A percentile compares a stretch with the other conserved stretches of the same genome.
These are phyloP conservation scores for Candida railenensis DNA, from an alignment of 805 yeast genomes.

Conservation along the genomic window DNA sequence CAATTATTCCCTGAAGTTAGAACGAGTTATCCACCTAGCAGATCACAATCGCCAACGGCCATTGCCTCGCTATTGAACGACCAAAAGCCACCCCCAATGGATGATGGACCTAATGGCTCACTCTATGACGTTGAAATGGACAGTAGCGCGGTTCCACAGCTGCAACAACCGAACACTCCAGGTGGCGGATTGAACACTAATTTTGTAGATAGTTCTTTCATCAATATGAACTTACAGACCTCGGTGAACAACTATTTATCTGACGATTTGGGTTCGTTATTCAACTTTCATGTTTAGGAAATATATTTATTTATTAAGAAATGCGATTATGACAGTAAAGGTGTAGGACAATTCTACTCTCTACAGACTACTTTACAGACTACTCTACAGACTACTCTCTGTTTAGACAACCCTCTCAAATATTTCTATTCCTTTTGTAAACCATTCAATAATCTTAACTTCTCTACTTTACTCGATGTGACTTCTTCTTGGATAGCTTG, in stretches of 20 bases:
- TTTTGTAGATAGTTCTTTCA: constrained; percentile 40
- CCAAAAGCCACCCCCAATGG: not conserved
- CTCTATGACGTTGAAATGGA: constrained; percentile 1
- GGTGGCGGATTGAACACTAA: constrained; percentile 31
- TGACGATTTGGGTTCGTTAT: constrained; percentile 28
- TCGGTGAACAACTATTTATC: constrained; percentile 25
- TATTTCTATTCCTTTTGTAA: too few relatives aligned
- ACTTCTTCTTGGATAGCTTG: constrained; percentile 16
- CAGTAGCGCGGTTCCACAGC: not conserved
- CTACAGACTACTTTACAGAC: too few relatives aligned
- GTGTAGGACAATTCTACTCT: too few relatives aligned
- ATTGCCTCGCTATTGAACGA: constrained; percentile 1
- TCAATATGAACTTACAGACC: constrained; percentile 43
- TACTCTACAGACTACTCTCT: too few relatives aligned
- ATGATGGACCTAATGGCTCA: constrained; percentile 3
- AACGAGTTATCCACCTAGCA: constrained; percentile 33
- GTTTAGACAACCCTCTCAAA: too few relatives aligned
- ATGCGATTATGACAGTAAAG: too few relatives aligned
- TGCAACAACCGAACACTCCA: constrained; percentile 11
- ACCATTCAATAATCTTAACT: not conserved
- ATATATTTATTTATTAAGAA: constrained; percentile 3
- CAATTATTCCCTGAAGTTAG: constrained; percentile 49
- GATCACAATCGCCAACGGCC: constrained; percentile 34
- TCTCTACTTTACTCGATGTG: not conserved
- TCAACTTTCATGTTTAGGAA: constrained; percentile 20